Percentiles rank a stretch among this genome's conserved stretches.
phyloP scores from a whole-genome alignment of 164 flowering plant species.

The Nymphaea colorata region DNA sequence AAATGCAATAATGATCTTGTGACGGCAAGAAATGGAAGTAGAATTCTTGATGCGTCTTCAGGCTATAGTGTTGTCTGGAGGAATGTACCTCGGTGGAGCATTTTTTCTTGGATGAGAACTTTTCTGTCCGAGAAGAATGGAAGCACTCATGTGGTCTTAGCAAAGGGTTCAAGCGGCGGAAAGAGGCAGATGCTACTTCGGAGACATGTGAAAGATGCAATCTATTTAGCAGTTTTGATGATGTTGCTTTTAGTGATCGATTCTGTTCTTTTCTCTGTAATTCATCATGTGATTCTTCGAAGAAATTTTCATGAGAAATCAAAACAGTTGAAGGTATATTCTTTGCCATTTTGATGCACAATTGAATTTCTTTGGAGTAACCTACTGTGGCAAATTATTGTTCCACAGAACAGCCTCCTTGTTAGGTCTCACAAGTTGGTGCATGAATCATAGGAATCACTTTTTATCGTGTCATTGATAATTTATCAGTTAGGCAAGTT shows the following conservation, averaged over 20 bases:
- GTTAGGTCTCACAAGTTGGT: neutral
- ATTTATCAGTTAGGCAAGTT: too few relatives aligned
- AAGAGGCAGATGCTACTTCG: constrained; percentile 39
- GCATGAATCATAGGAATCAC: neutral
- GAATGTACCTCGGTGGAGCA: constrained; percentile 31
- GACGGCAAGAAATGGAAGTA: constrained; percentile 20
- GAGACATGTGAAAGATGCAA: constrained; percentile 35
- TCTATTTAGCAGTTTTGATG: constrained; percentile 31
- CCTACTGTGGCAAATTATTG: neutral
- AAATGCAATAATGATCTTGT: constrained; percentile 13
- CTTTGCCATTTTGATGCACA: neutral
- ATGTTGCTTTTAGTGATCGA: constrained; percentile 50
- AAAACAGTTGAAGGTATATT: constrained; percentile 29
- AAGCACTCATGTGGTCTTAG: constrained; percentile 17
- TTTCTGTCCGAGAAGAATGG: constrained; percentile 36
- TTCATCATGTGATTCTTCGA: constrained; percentile 29
- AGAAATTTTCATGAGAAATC: constrained; percentile 12
- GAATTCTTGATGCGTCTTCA: constrained; percentile 14
- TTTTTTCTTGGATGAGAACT: constrained; percentile 25
- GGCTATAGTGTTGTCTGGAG: constrained; percentile 31
- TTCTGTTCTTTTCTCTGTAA: constrained; percentile 50
- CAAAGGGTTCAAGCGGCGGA: constrained; percentile 28
- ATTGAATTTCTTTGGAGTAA: neutral
- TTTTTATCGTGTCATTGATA: too few relatives aligned
- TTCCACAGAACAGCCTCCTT: neutral